Conservation (phyloP, 148 eudicot genomes). For the Rhododendron kiyosumense region DNA sequence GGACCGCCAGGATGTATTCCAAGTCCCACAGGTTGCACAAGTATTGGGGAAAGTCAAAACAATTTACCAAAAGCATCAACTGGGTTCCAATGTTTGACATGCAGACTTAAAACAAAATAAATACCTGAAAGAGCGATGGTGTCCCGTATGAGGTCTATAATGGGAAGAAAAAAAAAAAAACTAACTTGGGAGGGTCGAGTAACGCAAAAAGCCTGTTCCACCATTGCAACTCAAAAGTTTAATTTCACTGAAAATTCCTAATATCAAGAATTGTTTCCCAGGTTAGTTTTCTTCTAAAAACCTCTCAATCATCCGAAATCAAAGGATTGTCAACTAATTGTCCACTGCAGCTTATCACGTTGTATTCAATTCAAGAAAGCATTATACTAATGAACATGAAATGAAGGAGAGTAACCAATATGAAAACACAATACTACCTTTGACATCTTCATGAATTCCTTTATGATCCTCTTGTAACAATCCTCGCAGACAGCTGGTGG, state of each 20-base stretch:
- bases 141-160: neutral
- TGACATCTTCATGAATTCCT: conserved; percentile 59
- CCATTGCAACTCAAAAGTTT: neutral
- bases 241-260: neutral
- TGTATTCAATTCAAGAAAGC: neutral
- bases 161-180: neutral
- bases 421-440: conserved; percentile 48
- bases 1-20: neutral
- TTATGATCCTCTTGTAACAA: conserved; percentile 59
- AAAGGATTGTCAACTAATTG: neutral
- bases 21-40: neutral
- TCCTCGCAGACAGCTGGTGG: conserved; percentile 83
- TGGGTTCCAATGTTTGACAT: neutral
- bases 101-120: neutral
- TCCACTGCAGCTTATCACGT: neutral
- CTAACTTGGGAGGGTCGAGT: neutral
- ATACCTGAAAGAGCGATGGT: neutral
- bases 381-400: neutral
- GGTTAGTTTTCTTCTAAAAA: neutral
- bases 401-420: neutral
- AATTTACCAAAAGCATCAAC: neutral
- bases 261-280: neutral
- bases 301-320: neutral
- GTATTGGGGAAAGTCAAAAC: neutral
- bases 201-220: neutral